Conservation (phyloP, 371 early-diverging fungal species). For the Mortierella sp. region DNA sequence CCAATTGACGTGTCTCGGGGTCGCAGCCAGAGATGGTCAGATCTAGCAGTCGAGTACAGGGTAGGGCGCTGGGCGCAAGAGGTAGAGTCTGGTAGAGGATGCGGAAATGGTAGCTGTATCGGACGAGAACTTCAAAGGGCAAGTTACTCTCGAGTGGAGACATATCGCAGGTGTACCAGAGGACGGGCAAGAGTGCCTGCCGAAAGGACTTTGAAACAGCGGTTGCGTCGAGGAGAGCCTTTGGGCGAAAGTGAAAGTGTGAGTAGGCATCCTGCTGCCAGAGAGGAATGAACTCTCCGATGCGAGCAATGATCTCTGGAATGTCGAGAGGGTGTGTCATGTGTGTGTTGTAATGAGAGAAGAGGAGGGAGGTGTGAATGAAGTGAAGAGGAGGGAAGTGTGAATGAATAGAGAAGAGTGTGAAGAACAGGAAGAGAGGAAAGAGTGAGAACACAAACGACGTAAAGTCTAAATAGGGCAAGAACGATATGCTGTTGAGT, state of each 20-base stretch:
- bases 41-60: conserved; percentile 19
- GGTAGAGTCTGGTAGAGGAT: conserved; percentile 9
- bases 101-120: conserved; percentile 3
- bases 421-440: background rate
- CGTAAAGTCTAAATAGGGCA: background rate
- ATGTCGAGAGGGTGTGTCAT: conserved; percentile 13
- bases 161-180: conserved; percentile 31
- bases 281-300: conserved; percentile 16
- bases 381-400: background rate
- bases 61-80: background rate
- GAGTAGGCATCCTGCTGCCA: conserved; percentile 4
- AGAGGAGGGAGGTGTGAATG: background rate
- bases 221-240: conserved; percentile 3
- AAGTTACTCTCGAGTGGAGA: background rate
- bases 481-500: background rate
- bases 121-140: background rate
- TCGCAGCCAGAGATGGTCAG: conserved; percentile 12
- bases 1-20: background rate
- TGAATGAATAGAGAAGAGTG: background rate
- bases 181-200: conserved; percentile 24
- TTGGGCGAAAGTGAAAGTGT: conserved; percentile 4
- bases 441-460: background rate
- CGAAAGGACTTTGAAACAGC: conserved; percentile 22
- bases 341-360: background rate
- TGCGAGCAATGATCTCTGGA: conserved; percentile 23